These are phyloP conservation scores for Castanospermum australe DNA, from an alignment of 306 rosid genomes.

Conservation along the genomic window DNA sequence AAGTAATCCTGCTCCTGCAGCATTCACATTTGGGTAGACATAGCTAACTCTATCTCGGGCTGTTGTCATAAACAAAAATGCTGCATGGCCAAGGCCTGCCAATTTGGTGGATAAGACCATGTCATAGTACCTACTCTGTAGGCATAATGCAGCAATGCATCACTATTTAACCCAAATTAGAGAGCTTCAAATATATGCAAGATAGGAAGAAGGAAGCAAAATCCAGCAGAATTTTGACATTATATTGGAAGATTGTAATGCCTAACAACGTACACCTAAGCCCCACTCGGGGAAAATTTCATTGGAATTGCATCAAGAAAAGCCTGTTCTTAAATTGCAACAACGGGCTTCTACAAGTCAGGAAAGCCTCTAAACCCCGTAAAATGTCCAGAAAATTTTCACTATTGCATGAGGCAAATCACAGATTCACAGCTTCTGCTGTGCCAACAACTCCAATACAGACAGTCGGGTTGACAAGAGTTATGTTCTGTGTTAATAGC, in stretches of 20 bases:
- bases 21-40: conserved; percentile 82
- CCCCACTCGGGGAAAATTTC: not conserved
- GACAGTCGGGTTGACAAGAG: no score
- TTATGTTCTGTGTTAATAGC: not conserved
- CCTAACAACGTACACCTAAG: not conserved
- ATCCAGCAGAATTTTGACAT: conserved; percentile 1
- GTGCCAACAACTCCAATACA: not conserved
- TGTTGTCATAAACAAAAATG: conserved; percentile 80
- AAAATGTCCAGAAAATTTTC: not conserved
- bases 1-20: conserved; percentile 89
- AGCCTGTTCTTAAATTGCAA: conserved; percentile 7
- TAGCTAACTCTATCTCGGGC: conserved; percentile 91
- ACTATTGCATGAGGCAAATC: not conserved
- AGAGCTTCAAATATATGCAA: not conserved
- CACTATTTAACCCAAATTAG: not conserved
- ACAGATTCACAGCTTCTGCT: not conserved
- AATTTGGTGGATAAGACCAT: conserved; percentile 87
- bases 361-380: not conserved
- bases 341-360: not conserved
- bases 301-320: not conserved
- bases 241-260: conserved; percentile 8
- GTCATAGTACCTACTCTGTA: conserved; percentile 87
- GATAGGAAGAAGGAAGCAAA: not conserved
- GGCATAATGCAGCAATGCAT: conserved; percentile 23
- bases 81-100: conserved; percentile 89